A percentile compares a stretch with the other conserved stretches of the same genome.
These are phyloP conservation scores for Mariannaea elegans DNA, from an alignment of 2,329 filamentous ascomycete genomes.

Conservation along the genomic window DNA sequence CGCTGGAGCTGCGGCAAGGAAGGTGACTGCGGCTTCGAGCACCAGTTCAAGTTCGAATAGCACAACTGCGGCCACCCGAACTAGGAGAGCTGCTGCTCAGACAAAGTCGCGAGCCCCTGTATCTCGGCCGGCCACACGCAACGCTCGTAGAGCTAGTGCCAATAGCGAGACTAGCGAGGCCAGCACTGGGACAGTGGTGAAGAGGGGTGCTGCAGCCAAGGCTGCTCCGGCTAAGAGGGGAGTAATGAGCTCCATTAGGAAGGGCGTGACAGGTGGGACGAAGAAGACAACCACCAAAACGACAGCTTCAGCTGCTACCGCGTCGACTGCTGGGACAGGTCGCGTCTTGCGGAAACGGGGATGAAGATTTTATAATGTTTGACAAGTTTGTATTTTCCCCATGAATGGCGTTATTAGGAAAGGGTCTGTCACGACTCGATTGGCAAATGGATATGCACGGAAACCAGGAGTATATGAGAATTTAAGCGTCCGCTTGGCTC, in stretches of 20 bases:
- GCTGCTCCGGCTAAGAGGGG: conserved; percentile 57
- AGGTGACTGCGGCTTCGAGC: conserved; percentile 55
- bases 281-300: conserved; percentile 55
- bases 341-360: conserved; percentile 65
- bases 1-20: conserved; percentile 55
- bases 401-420: conserved; percentile 33
- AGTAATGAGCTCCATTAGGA: conserved; percentile 63
- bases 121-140: conserved; percentile 55
- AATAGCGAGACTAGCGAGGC: conserved; percentile 70
- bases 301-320: conserved; percentile 46
- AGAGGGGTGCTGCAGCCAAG: conserved; percentile 56
- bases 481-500: conserved; percentile 27
- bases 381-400: neutral
- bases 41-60: conserved; percentile 52
- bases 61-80: conserved; percentile 45
- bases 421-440: conserved; percentile 23
- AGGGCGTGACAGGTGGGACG: conserved; percentile 57
- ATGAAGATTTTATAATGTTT: conserved; percentile 36
- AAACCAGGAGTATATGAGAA: conserved; percentile 29
- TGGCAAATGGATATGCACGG: conserved; percentile 22
- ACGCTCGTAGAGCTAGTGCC: conserved; percentile 63
- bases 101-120: conserved; percentile 48
- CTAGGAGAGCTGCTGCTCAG: conserved; percentile 48
- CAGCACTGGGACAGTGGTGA: conserved; percentile 72
- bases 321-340: conserved; percentile 55